These are phyloP conservation scores for Hypoxylon rickii DNA, from an alignment of 495 filamentous ascomycete genomes.

Conservation along the genomic window DNA sequence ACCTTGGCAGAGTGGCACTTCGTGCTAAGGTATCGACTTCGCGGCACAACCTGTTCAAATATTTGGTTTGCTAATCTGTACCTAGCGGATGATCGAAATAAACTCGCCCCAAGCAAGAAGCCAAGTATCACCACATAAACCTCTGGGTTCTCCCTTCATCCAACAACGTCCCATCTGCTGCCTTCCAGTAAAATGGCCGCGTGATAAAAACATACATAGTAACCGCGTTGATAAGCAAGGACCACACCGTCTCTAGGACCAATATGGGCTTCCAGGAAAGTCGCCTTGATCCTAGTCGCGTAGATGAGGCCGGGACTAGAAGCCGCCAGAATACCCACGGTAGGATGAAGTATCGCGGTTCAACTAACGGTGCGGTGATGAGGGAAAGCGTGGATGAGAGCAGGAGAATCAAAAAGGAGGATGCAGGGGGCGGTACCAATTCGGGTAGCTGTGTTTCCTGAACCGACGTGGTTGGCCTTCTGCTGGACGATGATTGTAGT, in stretches of 20 bases:
- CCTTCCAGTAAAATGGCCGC: constrained; percentile 76
- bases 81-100: no score
- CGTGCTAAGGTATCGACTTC: no score
- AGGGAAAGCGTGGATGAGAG: constrained; percentile 74
- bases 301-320: constrained; percentile 59
- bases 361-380: constrained; percentile 86
- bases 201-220: constrained; percentile 84
- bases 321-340: constrained; percentile 95
- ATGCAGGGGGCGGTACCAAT: constrained; percentile 35
- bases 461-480: background rate
- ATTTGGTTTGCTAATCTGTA: no score
- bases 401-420: constrained; percentile 66
- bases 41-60: no score
- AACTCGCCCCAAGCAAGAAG: no score
- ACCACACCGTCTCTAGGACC: constrained; percentile 79
- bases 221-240: constrained; percentile 67
- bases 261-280: constrained; percentile 44
- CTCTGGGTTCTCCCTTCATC: constrained; percentile 82
- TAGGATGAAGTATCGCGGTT: constrained; percentile 92
- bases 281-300: background rate
- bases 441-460: background rate
- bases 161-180: constrained; percentile 48
- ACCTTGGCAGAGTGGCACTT: no score
- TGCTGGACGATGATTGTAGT: background rate
- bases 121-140: constrained; percentile 94